Conservation (phyloP, 164 flowering plant genomes). For the Berberis vulgaris region DNA sequence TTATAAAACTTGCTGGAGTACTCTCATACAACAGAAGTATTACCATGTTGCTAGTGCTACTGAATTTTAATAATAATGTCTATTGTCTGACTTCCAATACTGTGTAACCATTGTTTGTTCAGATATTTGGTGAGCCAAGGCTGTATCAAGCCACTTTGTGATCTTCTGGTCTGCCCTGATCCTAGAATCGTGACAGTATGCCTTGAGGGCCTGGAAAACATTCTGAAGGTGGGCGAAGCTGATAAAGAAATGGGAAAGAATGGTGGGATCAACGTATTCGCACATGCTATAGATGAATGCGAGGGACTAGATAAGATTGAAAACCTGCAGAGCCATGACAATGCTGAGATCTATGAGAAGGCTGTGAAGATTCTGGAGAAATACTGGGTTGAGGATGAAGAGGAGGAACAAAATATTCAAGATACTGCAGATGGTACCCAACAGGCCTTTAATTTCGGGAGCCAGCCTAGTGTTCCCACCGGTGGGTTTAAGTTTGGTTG, state of each 20-base stretch:
- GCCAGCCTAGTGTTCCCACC: slow-evolving; percentile 33
- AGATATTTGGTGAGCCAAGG: slow-evolving; percentile 52
- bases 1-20: not conserved
- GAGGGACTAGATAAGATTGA: slow-evolving; percentile 71
- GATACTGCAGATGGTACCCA: slow-evolving; percentile 30
- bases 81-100: too few relatives aligned
- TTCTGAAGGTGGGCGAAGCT: slow-evolving; percentile 61
- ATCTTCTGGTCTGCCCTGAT: slow-evolving; percentile 60
- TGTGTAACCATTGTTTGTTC: not conserved
- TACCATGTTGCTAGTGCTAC: not conserved
- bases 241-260: slow-evolving; percentile 39
- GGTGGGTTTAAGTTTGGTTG: slow-evolving; percentile 59
- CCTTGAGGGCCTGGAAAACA: slow-evolving; percentile 67
- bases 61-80: too few relatives aligned
- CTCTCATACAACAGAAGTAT: not conserved
- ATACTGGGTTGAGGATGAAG: slow-evolving; percentile 73
- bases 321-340: slow-evolving; percentile 61
- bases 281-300: slow-evolving; percentile 42
- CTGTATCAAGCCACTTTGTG: slow-evolving; percentile 59
- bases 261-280: slow-evolving; percentile 30
- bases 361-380: slow-evolving; percentile 58
- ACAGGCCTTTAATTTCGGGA: slow-evolving; percentile 39
- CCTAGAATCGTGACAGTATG: slow-evolving; percentile 62
- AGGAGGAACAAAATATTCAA: slow-evolving; percentile 33
- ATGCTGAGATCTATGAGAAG: slow-evolving; percentile 34